These are phyloP conservation scores for Mortierella sp. DNA, from an alignment of 371 early-diverging fungal species.

Conservation along the genomic window DNA sequence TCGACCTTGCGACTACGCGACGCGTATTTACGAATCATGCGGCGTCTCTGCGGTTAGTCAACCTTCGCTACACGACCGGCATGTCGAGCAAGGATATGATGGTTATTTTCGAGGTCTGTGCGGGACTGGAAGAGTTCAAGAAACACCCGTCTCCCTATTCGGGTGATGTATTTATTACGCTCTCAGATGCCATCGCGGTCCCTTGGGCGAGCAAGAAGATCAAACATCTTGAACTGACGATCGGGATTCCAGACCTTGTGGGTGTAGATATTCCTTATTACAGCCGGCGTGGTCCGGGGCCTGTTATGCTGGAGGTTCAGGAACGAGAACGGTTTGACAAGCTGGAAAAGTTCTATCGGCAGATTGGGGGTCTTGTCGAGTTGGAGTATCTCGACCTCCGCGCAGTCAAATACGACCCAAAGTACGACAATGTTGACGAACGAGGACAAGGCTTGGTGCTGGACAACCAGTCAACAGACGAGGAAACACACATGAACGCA, in stretches of 20 bases:
- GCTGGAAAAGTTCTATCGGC: background rate
- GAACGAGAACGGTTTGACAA: background rate
- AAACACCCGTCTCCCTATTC: background rate
- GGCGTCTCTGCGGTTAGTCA: background rate
- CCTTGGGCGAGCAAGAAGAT: background rate
- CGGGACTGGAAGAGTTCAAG: background rate
- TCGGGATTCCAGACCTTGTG: background rate
- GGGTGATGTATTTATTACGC: background rate
- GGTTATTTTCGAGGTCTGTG: background rate
- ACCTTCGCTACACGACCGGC: background rate
- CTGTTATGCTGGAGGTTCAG: background rate
- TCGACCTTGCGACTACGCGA: background rate
- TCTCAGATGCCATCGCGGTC: background rate
- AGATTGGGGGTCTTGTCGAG: background rate
- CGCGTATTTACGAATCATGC: background rate
- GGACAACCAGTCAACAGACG: background rate
- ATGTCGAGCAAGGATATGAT: background rate
- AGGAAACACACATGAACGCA: background rate
- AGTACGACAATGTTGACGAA: background rate
- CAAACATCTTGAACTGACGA: background rate
- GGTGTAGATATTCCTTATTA: background rate
- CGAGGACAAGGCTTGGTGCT: background rate
- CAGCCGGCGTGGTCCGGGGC: too few species aligned
- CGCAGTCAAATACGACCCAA: background rate
- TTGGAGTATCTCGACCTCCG: background rate